Conservation (phyloP, 176 grass and related monocot genomes). For the Dendrocalamus sinicus region DNA sequence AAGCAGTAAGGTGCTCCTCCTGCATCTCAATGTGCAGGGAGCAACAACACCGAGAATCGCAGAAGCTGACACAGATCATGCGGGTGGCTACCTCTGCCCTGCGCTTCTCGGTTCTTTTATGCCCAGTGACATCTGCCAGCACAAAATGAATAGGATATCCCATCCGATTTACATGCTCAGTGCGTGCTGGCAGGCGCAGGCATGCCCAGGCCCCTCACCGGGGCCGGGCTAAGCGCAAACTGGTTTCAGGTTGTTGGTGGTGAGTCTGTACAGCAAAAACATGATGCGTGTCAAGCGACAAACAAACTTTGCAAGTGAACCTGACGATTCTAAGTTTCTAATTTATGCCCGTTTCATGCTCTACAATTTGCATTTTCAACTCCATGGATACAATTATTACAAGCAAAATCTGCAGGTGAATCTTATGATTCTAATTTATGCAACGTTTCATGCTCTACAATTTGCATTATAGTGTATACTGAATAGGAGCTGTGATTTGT, state of each 20-base stretch:
- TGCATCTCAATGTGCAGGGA: constrained; percentile 34
- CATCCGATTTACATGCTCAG: constrained; percentile 18
- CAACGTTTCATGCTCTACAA: not conserved
- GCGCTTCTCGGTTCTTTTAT: constrained; percentile 47
- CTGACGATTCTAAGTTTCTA: not conserved
- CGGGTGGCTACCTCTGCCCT: not conserved
- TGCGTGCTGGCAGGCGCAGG: constrained; percentile 75
- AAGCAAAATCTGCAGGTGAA: not conserved
- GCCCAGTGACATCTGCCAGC: constrained; percentile 73
- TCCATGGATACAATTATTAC: not conserved
- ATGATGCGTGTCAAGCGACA: not conserved
- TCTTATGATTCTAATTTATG: not conserved
- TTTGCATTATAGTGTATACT: not conserved
- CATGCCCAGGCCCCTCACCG: constrained; percentile 95
- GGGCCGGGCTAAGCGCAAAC: constrained; percentile 94
- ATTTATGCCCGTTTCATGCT: not conserved
- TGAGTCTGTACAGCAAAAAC: constrained; percentile 54
- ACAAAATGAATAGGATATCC: constrained; percentile 1
- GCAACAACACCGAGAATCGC: constrained; percentile 40
- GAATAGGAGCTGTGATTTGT: not conserved
- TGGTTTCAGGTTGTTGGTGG: constrained; percentile 75
- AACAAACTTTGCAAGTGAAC: not conserved
- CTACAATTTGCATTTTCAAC: not conserved
- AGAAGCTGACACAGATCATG: constrained; percentile 10
- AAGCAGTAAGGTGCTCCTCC: constrained; percentile 19